These are phyloP conservation scores for Saprolegnia diclina DNA, from an alignment of 352 stramenopile species.

Conservation along the genomic window DNA sequence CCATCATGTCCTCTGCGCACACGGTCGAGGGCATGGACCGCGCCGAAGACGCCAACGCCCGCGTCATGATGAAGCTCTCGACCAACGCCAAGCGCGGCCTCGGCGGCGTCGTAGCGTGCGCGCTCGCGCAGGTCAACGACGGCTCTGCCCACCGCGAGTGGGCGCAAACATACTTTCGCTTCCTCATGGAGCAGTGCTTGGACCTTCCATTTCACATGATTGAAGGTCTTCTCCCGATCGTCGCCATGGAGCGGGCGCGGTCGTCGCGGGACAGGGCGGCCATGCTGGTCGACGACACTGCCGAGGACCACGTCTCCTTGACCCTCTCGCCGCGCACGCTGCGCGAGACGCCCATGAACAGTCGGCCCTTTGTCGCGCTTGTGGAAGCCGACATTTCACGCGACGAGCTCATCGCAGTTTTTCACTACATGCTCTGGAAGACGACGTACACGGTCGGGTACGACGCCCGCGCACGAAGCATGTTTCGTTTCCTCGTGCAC, in stretches of 20 bases:
- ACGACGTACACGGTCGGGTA: constrained; percentile 72
- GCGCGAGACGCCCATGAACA: constrained; percentile 39
- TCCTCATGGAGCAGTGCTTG: constrained; percentile 61
- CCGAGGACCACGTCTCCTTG: too few relatives aligned
- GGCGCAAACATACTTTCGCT: constrained; percentile 55
- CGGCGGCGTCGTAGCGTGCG: constrained; percentile 55
- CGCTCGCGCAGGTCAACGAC: constrained; percentile 60
- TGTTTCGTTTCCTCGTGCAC: constrained; percentile 45
- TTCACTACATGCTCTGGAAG: constrained; percentile 74
- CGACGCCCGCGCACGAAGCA: constrained; percentile 53
- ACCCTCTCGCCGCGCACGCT: constrained; percentile 24
- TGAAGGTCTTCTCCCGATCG: constrained; percentile 67
- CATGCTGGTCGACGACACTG: constrained; percentile 1
- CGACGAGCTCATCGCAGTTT: constrained; percentile 32
- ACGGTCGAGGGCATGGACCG: neutral
- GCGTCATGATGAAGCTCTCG: constrained; percentile 15
- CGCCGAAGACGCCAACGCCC: constrained; percentile 8
- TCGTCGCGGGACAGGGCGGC: constrained; percentile 29
- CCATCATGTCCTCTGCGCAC: neutral
- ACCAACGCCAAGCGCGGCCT: constrained; percentile 46
- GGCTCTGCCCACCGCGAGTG: constrained; percentile 48
- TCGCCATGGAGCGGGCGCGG: constrained; percentile 34
- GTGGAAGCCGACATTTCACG: constrained; percentile 34
- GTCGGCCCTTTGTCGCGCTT: constrained; percentile 53
- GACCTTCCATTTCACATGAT: constrained; percentile 44